Percentiles rank a stretch among this genome's conserved stretches.
These are phyloP conservation scores for Geosmithia putterillii DNA, from an alignment of 2,329 filamentous ascomycete genomes.

Conservation along the genomic window DNA sequence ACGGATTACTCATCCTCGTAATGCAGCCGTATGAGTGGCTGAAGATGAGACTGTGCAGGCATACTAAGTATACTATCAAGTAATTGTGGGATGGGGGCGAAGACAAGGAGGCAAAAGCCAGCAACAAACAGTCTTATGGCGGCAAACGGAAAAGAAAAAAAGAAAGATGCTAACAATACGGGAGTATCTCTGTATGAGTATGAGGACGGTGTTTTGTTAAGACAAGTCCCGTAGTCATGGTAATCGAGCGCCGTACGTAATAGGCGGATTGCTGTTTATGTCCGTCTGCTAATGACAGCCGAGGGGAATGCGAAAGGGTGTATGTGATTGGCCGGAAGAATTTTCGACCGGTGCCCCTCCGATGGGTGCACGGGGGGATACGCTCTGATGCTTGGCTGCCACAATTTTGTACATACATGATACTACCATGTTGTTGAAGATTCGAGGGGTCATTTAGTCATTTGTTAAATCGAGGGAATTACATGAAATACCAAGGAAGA, in stretches of 20 bases:
- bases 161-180: not conserved
- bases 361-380: not conserved
- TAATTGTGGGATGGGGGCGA: too few species aligned
- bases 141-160: too few species aligned
- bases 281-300: not conserved
- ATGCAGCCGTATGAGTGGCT: not conserved
- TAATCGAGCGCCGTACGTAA: not conserved
- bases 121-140: not conserved
- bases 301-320: not conserved
- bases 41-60: not conserved
- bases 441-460: too few species aligned
- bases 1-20: not conserved
- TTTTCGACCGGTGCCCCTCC: not conserved
- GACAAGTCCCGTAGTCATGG: too few species aligned
- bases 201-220: too few species aligned
- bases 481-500: too few species aligned
- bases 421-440: too few species aligned
- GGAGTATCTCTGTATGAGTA: too few species aligned
- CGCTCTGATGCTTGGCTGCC: not conserved
- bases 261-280: not conserved
- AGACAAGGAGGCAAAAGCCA: not conserved
- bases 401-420: too few species aligned
- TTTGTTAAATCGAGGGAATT: too few species aligned
- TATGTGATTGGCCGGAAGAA: not conserved
- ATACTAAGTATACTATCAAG: not conserved